phyloP scores from a whole-genome alignment of 2,329 filamentous ascomycete species.

The Endoconidiophora laricicola region DNA sequence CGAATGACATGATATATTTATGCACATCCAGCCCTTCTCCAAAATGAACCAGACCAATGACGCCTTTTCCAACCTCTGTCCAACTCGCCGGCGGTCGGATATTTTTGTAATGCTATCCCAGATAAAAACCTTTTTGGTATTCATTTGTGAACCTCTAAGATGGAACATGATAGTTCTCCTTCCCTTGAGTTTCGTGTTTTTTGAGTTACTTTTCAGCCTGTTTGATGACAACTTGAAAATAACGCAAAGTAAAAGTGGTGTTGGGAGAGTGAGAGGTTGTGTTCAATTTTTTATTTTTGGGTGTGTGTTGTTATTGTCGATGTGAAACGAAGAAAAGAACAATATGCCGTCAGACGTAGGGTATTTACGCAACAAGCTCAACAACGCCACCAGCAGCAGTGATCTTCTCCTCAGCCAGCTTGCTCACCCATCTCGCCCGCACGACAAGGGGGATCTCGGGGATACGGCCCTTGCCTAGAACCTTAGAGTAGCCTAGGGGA shows the following conservation, averaged over 20 bases:
- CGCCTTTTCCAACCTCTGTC: too few relatives aligned
- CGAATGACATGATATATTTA: too few relatives aligned
- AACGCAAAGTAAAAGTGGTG: neutral
- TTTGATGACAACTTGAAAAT: too few relatives aligned
- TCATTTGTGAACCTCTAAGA: slow-evolving; percentile 9
- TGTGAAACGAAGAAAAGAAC: slow-evolving; percentile 11
- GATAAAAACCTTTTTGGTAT: slow-evolving; percentile 2
- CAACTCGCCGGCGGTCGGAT: too few relatives aligned
- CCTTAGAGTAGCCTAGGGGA: slow-evolving; percentile 92
- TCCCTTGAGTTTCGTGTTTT: neutral
- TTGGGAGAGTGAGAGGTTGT: slow-evolving; percentile 5
- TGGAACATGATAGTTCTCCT: slow-evolving; percentile 5
- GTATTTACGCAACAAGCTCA: slow-evolving; percentile 69
- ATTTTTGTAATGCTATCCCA: slow-evolving; percentile 1
- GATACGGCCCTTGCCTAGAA: slow-evolving; percentile 94
- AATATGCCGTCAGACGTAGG: slow-evolving; percentile 12
- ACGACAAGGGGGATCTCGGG: slow-evolving; percentile 89
- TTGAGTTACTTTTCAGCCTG: neutral
- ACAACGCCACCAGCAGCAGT: slow-evolving; percentile 91
- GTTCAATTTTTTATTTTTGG: slow-evolving; percentile 13
- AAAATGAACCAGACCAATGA: too few relatives aligned
- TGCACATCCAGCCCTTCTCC: too few relatives aligned
- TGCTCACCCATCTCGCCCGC: slow-evolving; percentile 86
- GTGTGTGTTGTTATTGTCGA: slow-evolving; percentile 12
- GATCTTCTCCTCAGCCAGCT: slow-evolving; percentile 97